phyloP scores from a whole-genome alignment of 495 filamentous ascomycete genomes.

The Penicillium silybi region DNA sequence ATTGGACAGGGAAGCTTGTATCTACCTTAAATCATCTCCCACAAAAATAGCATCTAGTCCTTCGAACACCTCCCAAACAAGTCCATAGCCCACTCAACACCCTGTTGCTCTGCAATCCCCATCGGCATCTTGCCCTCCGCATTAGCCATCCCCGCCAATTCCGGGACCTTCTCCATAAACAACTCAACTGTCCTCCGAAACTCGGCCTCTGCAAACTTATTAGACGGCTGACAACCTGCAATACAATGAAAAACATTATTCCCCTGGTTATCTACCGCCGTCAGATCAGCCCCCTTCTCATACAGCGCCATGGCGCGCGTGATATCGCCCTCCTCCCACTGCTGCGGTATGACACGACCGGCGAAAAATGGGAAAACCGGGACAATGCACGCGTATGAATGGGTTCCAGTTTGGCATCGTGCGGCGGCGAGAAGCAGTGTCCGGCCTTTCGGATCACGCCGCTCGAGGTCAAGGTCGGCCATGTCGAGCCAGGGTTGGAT shows the following conservation, averaged over 20 bases:
- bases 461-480: constrained; percentile 16
- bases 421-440: constrained; percentile 24
- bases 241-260: constrained; percentile 26
- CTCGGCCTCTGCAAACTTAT: neutral
- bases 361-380: constrained; percentile 2
- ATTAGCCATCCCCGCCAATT: constrained; percentile 4
- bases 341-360: neutral
- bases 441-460: constrained; percentile 13
- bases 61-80: neutral
- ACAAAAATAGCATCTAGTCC: too few species aligned
- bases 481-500: constrained; percentile 17
- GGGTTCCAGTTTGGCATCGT: constrained; percentile 1
- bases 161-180: constrained; percentile 14
- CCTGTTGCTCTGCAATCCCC: constrained; percentile 5
- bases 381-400: constrained; percentile 8
- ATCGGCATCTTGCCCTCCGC: constrained; percentile 8
- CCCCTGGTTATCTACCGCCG: constrained; percentile 14
- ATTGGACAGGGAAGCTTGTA: too few species aligned
- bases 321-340: constrained; percentile 11
- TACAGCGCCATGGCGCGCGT: constrained; percentile 21
- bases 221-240: neutral
- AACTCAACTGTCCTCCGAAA: constrained; percentile 4
- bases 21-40: too few species aligned
- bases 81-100: constrained; percentile 7
- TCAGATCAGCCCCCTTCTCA: constrained; percentile 20